Evolutionary conservation across 495 filamentous ascomycete species (phyloP), one percentile per base, ranked within the genome.

Genomic region (Aspergillus incahuasiensis): DNA sequence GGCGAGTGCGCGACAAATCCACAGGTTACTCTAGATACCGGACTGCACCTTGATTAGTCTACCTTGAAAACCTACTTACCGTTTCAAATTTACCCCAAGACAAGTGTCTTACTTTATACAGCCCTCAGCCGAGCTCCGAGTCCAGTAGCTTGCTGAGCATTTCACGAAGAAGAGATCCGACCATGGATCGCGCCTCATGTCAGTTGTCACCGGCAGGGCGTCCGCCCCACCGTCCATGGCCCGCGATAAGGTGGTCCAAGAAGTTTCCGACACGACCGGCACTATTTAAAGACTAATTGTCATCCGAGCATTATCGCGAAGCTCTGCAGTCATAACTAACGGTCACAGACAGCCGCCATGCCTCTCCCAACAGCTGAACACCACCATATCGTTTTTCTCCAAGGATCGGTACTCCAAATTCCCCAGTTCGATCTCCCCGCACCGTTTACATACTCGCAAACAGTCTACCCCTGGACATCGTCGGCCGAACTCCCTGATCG

Each of bases 401-500:
- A 68, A 43, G 65, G 52, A 12, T 59, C 61, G 18, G 64, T 63
- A 24, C 30, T 58, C 16, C 20, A 46, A 0, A 59, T 60, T 11
- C 60, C 58, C 25, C 51, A 63, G 6, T 62, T 63, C 30, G 38
- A 49, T 1, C 56, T 68, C 22, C 63, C 65, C 2, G 24, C 54
- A 0, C 58, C 56, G 6, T 46, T 63, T 22, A 62, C 65, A 0
- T 62, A 60, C 46, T 65, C 60, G 6, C 40, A 55, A 25, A 62
- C 59, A 0, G 39, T 67, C 7, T 56, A 67, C 20, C 38, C 43
- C 0, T 54, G 52, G 40, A 67, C 64, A 3, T 43, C 59, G 19
- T 55, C 57, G 9, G 19, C 64, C 2, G 59, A 78, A n/a, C 50
- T 82, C 8, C 64, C 68, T 18, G 68, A 67, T 35, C 66, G 79